A percentile compares a stretch with the other conserved stretches of the same genome.
phyloP scores from a whole-genome alignment of 345 rosid species.

The Euphorbia pulcherrima region DNA sequence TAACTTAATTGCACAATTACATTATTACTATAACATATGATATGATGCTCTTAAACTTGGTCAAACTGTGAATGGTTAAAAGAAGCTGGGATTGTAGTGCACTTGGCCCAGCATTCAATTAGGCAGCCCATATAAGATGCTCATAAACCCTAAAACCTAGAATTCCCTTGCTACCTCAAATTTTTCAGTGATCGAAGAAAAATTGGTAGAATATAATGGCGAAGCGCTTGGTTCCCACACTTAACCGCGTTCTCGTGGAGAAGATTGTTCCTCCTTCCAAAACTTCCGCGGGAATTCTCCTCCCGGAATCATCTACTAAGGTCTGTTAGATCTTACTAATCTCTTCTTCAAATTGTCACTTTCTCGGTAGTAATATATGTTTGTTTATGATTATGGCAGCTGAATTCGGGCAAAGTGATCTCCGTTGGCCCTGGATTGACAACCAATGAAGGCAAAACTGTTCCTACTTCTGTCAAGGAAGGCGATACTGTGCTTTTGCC shows the following conservation, averaged over 20 bases:
- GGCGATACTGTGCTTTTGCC: constrained; percentile 89
- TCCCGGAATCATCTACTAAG: constrained; percentile 68
- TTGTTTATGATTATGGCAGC: constrained; percentile 42
- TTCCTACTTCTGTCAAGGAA: constrained; percentile 67
- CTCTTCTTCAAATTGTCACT: background rate
- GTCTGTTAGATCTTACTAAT: constrained; percentile 16
- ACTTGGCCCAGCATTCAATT: no score
- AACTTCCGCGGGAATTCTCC: constrained; percentile 71
- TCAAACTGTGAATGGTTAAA: no score
- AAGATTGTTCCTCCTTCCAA: constrained; percentile 74
- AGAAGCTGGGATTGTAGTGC: no score
- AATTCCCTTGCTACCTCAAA: background rate
- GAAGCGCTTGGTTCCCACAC: constrained; percentile 67
- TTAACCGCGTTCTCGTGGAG: constrained; percentile 73
- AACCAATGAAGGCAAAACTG: constrained; percentile 52
- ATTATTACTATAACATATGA: no score
- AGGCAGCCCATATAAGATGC: no score
- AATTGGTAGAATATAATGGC: constrained; percentile 38
- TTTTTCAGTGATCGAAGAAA: background rate
- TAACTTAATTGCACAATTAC: no score
- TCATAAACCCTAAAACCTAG: no score
- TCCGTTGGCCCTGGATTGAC: constrained; percentile 73
- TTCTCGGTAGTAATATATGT: no score
- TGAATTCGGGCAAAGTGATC: constrained; percentile 73
- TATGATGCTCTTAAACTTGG: no score